These are phyloP conservation scores for Wallacemonas sp. DNA, from an alignment of 208 protist species.

Conservation along the genomic window DNA sequence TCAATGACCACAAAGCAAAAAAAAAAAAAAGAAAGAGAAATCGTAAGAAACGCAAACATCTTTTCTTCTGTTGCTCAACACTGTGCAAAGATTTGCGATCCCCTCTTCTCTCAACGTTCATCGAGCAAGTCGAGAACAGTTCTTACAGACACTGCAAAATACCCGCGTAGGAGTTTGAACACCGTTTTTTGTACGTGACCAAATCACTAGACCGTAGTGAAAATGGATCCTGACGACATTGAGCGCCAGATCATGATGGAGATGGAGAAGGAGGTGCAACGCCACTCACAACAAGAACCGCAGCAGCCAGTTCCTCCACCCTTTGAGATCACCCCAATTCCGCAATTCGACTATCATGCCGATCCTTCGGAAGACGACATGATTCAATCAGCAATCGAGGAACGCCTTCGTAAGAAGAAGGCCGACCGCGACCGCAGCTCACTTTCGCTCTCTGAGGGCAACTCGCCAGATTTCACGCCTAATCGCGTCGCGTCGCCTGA, in stretches of 20 bases:
- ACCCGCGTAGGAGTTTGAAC: too few relatives aligned
- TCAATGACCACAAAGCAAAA: too few relatives aligned
- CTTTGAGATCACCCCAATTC: constrained; percentile 49
- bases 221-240: constrained; percentile 68
- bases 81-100: too few relatives aligned
- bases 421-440: constrained; percentile 20
- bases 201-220: too few relatives aligned
- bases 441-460: background rate
- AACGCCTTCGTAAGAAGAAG: constrained; percentile 41
- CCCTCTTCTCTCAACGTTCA: too few relatives aligned
- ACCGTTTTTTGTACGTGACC: too few relatives aligned
- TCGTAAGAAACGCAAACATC: too few relatives aligned
- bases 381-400: constrained; percentile 55
- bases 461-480: background rate
- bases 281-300: constrained; percentile 16
- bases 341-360: constrained; percentile 20
- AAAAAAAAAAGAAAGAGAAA: too few relatives aligned
- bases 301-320: constrained; percentile 25
- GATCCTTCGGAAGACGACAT: constrained; percentile 33
- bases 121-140: too few relatives aligned
- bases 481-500: too few relatives aligned
- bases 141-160: too few relatives aligned
- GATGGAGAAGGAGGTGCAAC: constrained; percentile 75
- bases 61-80: too few relatives aligned
- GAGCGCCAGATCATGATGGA: constrained; percentile 77